These are phyloP conservation scores for Termitomyces sp. DNA, from an alignment of 768 basidiomycete species.

Conservation along the genomic window DNA sequence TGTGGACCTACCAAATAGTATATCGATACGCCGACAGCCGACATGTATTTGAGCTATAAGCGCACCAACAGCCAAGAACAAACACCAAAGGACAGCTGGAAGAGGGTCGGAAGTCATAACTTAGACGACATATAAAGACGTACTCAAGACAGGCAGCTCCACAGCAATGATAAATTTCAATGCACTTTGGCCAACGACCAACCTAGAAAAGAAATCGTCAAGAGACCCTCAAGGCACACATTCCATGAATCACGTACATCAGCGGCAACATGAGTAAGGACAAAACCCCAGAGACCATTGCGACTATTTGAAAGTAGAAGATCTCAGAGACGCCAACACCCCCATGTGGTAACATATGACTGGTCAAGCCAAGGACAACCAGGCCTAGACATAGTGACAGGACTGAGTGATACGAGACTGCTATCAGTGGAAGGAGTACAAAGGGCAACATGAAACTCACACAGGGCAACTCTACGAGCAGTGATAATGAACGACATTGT, in stretches of 20 bases:
- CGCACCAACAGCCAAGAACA: slow-evolving; percentile 11
- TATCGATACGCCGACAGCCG: no score
- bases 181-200: slow-evolving; percentile 10
- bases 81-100: slow-evolving; percentile 11
- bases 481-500: slow-evolving; percentile 13
- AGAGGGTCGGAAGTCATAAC: not conserved
- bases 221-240: not conserved
- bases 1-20: no score
- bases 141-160: slow-evolving; percentile 12
- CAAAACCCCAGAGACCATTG: slow-evolving; percentile 7
- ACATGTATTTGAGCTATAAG: not conserved
- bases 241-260: slow-evolving; percentile 7
- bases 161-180: slow-evolving; percentile 12
- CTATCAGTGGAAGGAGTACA: not conserved
- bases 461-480: no score
- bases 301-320: slow-evolving; percentile 11
- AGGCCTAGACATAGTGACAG: slow-evolving; percentile 10
- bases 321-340: not conserved
- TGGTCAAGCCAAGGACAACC: slow-evolving; percentile 8
- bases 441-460: no score
- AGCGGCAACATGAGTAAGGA: slow-evolving; percentile 5
- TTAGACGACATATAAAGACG: not conserved
- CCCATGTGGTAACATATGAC: slow-evolving; percentile 7
- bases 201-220: not conserved
- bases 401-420: not conserved